These are phyloP conservation scores for Backusella luteola DNA, from an alignment of 192 early-diverging fungal genomes.

Conservation along the genomic window DNA sequence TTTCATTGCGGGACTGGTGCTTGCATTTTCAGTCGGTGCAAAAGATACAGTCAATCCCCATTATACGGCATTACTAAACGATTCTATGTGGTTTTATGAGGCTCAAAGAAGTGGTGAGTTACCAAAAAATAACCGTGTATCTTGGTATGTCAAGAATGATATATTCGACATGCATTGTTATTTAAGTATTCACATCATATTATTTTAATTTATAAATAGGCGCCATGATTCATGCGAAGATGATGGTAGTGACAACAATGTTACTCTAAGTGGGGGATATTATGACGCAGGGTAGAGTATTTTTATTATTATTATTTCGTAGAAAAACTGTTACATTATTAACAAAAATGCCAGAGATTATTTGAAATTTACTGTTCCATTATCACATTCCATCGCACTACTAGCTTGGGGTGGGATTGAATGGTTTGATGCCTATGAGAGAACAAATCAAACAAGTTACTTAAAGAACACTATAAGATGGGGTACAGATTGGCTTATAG, in stretches of 20 bases:
- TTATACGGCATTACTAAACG: slow-evolving; percentile 28
- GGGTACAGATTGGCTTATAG: slow-evolving; percentile 56
- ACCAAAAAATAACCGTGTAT: slow-evolving; percentile 40
- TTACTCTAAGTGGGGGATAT: slow-evolving; percentile 15
- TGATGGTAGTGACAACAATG: slow-evolving; percentile 12
- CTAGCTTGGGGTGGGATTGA: slow-evolving; percentile 49
- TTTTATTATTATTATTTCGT: background rate
- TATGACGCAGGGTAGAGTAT: slow-evolving; percentile 15
- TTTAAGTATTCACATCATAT: background rate
- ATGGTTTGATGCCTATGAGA: slow-evolving; percentile 46
- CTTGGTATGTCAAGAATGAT: slow-evolving; percentile 26
- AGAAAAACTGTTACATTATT: background rate
- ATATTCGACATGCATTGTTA: background rate
- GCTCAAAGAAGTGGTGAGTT: slow-evolving; percentile 46
- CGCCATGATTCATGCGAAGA: slow-evolving; percentile 6
- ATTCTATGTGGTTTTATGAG: slow-evolving; percentile 47
- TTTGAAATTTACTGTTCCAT: slow-evolving; percentile 51
- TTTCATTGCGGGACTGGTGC: background rate
- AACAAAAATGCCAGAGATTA: slow-evolving; percentile 29
- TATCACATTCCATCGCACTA: slow-evolving; percentile 42
- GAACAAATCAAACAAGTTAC: slow-evolving; percentile 39
- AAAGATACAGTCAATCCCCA: slow-evolving; percentile 10
- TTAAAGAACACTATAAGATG: slow-evolving; percentile 45
- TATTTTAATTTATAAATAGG: background rate
- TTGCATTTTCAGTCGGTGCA: background rate